Conservation (phyloP, 1,139 yeast species). For the Ogataea hybrid region DNA sequence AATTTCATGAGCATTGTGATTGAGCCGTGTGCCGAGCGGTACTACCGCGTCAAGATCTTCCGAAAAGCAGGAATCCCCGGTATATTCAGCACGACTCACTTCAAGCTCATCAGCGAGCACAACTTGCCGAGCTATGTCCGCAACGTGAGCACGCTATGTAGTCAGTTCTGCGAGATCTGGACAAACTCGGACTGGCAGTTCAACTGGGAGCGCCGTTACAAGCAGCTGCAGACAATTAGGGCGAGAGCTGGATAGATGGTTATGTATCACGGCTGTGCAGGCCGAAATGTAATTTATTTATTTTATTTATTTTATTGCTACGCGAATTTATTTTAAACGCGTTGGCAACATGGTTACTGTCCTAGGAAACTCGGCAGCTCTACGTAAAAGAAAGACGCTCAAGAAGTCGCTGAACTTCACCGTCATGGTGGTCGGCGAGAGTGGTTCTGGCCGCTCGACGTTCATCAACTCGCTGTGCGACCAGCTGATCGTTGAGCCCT, state of each 20-base stretch:
- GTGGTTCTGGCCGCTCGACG: slow-evolving; percentile 59
- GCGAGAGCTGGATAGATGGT: slow-evolving; percentile 24
- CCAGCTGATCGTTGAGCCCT: slow-evolving; percentile 64
- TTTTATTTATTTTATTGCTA: slow-evolving; percentile 1
- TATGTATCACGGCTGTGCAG: slow-evolving; percentile 1
- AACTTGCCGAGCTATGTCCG: slow-evolving; percentile 64
- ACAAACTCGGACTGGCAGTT: slow-evolving; percentile 52
- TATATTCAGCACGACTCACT: slow-evolving; percentile 71
- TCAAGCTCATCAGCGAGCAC: slow-evolving; percentile 62
- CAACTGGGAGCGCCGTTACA: slow-evolving; percentile 67
- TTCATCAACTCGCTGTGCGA: slow-evolving; percentile 75
- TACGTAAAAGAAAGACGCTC: slow-evolving; percentile 56
- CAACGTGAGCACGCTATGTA: slow-evolving; percentile 63
- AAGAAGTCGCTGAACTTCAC: slow-evolving; percentile 59
- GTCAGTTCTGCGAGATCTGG: slow-evolving; percentile 76
- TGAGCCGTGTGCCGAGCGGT: slow-evolving; percentile 45
- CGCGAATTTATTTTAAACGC: slow-evolving; percentile 6
- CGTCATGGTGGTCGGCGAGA: slow-evolving; percentile 58
- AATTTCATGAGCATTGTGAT: slow-evolving; percentile 79
- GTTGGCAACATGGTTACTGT: slow-evolving; percentile 29
- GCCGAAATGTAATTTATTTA: not conserved
- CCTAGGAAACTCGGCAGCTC: slow-evolving; percentile 34
- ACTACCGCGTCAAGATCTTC: slow-evolving; percentile 60
- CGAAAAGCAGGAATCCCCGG: slow-evolving; percentile 74
- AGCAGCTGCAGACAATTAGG: slow-evolving; percentile 48